These are phyloP conservation scores for Lentinula detonsa DNA, from an alignment of 768 basidiomycete genomes.

Conservation along the genomic window DNA sequence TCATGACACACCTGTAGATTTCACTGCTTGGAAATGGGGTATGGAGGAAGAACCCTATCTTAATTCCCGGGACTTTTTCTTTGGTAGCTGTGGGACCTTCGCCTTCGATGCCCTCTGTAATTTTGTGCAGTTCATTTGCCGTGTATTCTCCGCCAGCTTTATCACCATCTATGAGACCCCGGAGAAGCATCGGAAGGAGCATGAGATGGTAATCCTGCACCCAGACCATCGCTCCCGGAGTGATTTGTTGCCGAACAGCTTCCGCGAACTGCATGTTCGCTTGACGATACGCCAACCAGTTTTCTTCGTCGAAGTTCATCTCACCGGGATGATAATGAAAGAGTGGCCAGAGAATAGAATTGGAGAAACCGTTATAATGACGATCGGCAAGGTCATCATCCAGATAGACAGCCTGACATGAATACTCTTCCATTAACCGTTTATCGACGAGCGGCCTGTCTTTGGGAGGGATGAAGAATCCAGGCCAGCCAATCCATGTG, in stretches of 20 bases:
- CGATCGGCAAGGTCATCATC: constrained; percentile 97
- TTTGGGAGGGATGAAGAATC: constrained; percentile 88
- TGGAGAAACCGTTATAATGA: constrained; percentile 98
- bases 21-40: constrained; percentile 98
- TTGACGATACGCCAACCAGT: constrained; percentile 97
- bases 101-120: constrained; percentile 65
- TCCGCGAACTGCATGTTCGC: constrained; percentile 95
- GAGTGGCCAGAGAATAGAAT: constrained; percentile 98
- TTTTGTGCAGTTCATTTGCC: constrained; percentile 55
- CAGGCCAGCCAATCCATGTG: constrained; percentile 97
- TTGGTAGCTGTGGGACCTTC: constrained; percentile 33
- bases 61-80: constrained; percentile 56
- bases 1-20: constrained; percentile 78
- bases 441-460: constrained; percentile 90
- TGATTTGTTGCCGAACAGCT: constrained; percentile 72
- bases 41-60: constrained; percentile 98
- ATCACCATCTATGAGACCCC: constrained; percentile 77
- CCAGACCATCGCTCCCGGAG: constrained; percentile 94
- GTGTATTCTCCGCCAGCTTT: constrained; percentile 50
- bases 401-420: constrained; percentile 96
- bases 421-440: constrained; percentile 90
- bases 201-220: constrained; percentile 98
- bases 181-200: constrained; percentile 95
- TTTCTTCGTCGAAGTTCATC: constrained; percentile 99
- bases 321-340: constrained; percentile 99